These are phyloP conservation scores for Austroboletus niveus DNA, from an alignment of 1,284 basidiomycete species.

Conservation along the genomic window DNA sequence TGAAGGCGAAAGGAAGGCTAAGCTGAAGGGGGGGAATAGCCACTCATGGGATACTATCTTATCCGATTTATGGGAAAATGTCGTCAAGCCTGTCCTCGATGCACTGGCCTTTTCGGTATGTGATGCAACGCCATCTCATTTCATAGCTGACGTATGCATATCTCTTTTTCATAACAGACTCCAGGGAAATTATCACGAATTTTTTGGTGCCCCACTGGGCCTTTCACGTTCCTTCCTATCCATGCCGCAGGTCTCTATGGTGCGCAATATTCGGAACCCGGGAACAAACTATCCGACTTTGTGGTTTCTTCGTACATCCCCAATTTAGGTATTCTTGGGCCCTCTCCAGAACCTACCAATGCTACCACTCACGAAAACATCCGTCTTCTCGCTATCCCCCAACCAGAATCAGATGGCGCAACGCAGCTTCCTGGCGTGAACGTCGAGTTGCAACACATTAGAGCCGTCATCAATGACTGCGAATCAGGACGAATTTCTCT, in stretches of 20 bases:
- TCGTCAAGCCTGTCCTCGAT: neutral
- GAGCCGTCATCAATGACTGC: neutral
- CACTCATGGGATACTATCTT: neutral
- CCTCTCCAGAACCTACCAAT: neutral
- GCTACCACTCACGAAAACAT: neutral
- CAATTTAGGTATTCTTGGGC: neutral
- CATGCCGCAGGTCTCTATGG: no score
- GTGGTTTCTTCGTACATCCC: neutral
- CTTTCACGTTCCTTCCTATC: no score
- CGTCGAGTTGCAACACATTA: conserved; percentile 1
- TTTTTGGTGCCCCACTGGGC: neutral
- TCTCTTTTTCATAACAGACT: neutral
- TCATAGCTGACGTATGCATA: no score
- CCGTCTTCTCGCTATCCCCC: neutral
- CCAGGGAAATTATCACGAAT: neutral
- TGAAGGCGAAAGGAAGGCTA: no score
- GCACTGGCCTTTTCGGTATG: neutral
- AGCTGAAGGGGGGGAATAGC: no score
- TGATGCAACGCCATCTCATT: neutral
- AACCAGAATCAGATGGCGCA: neutral
- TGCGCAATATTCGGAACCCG: no score
- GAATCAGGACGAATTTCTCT: neutral
- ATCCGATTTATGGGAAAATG: neutral
- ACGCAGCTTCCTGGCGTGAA: conserved; percentile 2
- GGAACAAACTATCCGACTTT: neutral